Evolutionary conservation across 1,139 yeast genomes (phyloP), one percentile per base, ranked within the genome.

Genomic region (Pneumocystis sp.): DNA sequence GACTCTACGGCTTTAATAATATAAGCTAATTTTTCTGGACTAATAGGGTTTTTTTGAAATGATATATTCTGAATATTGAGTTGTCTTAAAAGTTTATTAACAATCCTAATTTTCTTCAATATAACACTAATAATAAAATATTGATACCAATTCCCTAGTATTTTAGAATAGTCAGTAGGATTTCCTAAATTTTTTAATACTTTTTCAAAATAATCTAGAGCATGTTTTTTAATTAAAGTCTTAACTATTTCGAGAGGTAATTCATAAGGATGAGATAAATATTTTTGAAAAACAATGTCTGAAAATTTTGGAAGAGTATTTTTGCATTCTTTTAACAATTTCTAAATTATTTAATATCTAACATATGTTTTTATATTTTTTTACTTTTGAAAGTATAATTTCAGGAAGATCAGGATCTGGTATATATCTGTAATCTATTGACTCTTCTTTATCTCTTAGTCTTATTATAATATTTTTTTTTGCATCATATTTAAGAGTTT

Each of bases 401-500:
- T 77, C 76, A 0, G 95, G 90, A 34, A 93, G 76, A 73, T 95
- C 98, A 0, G 96, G 88, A 73, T 93, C 98, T 0, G 97, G 97
- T 80, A 93, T 86, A 73, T 90, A 93, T 71, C 97, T 79, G 74
- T 93, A 93, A 74, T 93, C 98, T 6, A 88, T 82, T 0, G 89
- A 82, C 63, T 83, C 83, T 73, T 91, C 97, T 72, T 95, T 93
- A 2, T 82, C 79, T 73, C 98, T 81, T 64, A 86, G 75, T 64
- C 82, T 80, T 64, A 81, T 79, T 0, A 97, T 91, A 63, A 75
- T 75, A 29, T 59, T 56, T 4, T 74, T 71, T 12, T 73, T 75
- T 0, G 96, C 97, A 72, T 86, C 85, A 97, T 97, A 93, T 19
- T 96, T 95, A 71, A 97, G 80, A 0, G 99, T 95, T 72, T 91